These are phyloP conservation scores for Thymus quinquecostatus DNA, from an alignment of 257 asterid genomes.

Conservation along the genomic window DNA sequence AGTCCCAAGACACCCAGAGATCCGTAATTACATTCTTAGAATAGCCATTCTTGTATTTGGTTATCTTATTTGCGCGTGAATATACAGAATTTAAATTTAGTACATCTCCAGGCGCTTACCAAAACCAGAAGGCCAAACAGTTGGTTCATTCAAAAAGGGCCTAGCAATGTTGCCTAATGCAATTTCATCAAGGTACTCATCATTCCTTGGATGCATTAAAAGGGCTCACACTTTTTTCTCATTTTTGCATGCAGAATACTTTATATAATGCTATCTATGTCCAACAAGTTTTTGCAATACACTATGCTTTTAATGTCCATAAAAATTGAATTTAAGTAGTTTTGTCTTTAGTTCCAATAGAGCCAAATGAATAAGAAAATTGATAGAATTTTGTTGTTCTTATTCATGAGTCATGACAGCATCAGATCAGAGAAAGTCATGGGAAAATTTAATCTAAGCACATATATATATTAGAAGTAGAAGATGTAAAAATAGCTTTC, in stretches of 20 bases:
- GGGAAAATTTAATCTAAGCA: background rate
- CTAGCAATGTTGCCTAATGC: constrained; percentile 79
- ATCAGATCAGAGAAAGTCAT: background rate
- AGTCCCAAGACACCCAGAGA: constrained; percentile 69
- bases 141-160: constrained; percentile 92
- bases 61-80: constrained; percentile 26
- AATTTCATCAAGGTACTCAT: constrained; percentile 67
- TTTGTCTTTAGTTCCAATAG: constrained; percentile 20
- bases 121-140: constrained; percentile 94
- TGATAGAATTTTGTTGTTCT: background rate
- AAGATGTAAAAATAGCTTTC: constrained; percentile 3
- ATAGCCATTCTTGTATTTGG: constrained; percentile 29
- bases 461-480: background rate
- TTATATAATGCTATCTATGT: constrained; percentile 12
- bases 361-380: background rate
- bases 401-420: background rate
- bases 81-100: constrained; percentile 34
- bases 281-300: background rate
- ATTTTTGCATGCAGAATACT: constrained; percentile 5
- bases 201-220: constrained; percentile 6
- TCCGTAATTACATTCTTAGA: constrained; percentile 60
- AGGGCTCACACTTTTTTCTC: constrained; percentile 12
- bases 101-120: constrained; percentile 78
- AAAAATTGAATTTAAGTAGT: background rate
- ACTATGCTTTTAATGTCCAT: background rate